A percentile compares a stretch with the other conserved stretches of the same genome.
phyloP scores from a whole-genome alignment of 345 rosid genomes.

The Lenwebbia sp. region DNA sequence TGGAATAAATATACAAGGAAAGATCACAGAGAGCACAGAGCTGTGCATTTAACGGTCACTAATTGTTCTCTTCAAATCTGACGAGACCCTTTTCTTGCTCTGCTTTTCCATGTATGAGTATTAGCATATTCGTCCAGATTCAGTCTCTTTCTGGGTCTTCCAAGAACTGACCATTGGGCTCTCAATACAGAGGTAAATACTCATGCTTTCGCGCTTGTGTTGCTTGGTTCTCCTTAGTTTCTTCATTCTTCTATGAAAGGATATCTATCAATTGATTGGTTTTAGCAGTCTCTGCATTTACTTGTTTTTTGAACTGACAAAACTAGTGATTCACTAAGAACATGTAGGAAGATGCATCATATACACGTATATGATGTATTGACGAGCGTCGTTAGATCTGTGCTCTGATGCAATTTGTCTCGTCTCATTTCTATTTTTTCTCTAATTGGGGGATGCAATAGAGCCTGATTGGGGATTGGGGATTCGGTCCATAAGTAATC shows the following conservation, averaged over 20 bases:
- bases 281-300: neutral
- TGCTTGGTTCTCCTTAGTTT: neutral
- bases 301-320: neutral
- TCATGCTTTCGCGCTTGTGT: neutral
- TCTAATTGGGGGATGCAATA: neutral
- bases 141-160: neutral
- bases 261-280: neutral
- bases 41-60: neutral
- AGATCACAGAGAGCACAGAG: neutral
- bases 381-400: neutral
- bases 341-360: neutral
- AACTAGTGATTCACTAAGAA: neutral
- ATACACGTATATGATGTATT: neutral
- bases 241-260: neutral
- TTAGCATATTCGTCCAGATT: neutral
- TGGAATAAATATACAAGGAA: neutral
- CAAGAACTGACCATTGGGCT: neutral
- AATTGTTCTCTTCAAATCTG: neutral
- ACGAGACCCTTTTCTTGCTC: neutral
- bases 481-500: neutral
- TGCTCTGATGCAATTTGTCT: neutral
- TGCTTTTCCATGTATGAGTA: neutral
- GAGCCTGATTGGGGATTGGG: slow-evolving; percentile 1
- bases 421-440: neutral
- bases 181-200: neutral